These are phyloP conservation scores for Trichoderma sp. DNA, from an alignment of 2,329 filamentous ascomycete species.

Conservation along the genomic window DNA sequence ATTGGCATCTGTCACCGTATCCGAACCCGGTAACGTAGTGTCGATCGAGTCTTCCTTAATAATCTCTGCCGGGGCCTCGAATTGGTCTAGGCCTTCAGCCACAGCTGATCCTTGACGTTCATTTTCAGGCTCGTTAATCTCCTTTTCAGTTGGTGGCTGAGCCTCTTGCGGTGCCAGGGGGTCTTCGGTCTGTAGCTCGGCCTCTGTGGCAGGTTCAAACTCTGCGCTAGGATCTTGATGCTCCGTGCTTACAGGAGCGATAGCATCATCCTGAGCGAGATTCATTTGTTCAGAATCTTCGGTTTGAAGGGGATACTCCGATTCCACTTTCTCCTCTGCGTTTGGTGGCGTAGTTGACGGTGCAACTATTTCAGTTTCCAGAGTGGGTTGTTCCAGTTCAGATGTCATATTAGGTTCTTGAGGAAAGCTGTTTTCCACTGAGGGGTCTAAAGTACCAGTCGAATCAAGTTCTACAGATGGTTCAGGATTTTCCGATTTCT, in stretches of 20 bases:
- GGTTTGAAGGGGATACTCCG: conserved; percentile 9
- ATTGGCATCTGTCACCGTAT: background rate
- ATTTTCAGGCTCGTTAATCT: background rate
- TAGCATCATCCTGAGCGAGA: conserved; percentile 13
- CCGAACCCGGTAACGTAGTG: background rate
- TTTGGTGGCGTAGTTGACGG: conserved; percentile 28
- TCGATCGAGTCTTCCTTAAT: background rate
- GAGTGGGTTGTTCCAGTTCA: conserved; percentile 17
- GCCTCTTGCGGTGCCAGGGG: background rate
- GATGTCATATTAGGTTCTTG: conserved; percentile 18
- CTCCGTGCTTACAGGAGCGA: conserved; percentile 1
- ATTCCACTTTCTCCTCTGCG: conserved; percentile 32
- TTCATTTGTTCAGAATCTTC: conserved; percentile 16
- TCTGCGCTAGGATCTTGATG: background rate
- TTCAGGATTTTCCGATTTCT: conserved; percentile 33
- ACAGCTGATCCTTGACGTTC: background rate
- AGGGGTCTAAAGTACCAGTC: conserved; percentile 21
- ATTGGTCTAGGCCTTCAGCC: background rate
- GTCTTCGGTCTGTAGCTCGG: background rate
- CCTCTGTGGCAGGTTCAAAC: background rate
- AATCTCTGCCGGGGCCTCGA: background rate
- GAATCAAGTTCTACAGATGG: conserved; percentile 21
- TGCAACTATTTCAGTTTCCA: background rate
- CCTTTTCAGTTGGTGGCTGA: background rate
- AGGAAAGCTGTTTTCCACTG: conserved; percentile 14